Evolutionary conservation across 2,329 filamentous ascomycete genomes (phyloP), one percentile per base, ranked within the genome.

Genomic region (Dryadomyces quercivorus): DNA sequence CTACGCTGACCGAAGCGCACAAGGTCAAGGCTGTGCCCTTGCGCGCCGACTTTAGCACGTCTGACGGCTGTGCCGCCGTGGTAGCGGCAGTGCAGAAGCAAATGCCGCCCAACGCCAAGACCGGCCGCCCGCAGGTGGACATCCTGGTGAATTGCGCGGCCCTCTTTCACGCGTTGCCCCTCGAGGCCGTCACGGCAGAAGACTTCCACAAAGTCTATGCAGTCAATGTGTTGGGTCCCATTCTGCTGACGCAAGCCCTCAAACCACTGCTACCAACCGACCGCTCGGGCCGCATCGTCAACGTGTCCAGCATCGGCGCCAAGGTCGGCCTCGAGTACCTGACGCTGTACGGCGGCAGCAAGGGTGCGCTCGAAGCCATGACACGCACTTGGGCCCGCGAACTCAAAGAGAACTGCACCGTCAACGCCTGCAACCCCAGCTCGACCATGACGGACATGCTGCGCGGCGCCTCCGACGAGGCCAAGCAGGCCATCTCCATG

Each of bases 61-160:
- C 91, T 61, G 69, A 52, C 13, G 45, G 48, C 20, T n/a, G 26
- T 15, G 18, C 21, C n/a, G 36, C 22, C 13, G n/a, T 45, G 1
- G 22, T 50, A 2, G 36, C 72, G 31, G n/a, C 34, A 3, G 36
- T 45, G 4, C 36, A 45, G 20, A 46, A 46, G 7, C 2, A 46
- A 2, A 22, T 46, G 44, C 44, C 44, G 44, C 18, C 44, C 44
- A 46, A 20, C 21, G 36, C 34, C 38, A 75, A 76, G 0, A 75
- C 80, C 5, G 65, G 70, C 57, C 50, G 40, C 20, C 79, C 89
- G 65, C 80, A 84, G 63, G 76, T 95, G 63, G 88, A 94, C 69
- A 87, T 94, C 58, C 73, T 95, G 52, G 73, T 95, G 72, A 93
- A 95, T 76, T 94, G 94, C 67, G 89, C 89, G 22, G 89, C 88